phyloP scores from a whole-genome alignment of 2,329 filamentous ascomycete species.

The Talaromyces rugulosus region DNA sequence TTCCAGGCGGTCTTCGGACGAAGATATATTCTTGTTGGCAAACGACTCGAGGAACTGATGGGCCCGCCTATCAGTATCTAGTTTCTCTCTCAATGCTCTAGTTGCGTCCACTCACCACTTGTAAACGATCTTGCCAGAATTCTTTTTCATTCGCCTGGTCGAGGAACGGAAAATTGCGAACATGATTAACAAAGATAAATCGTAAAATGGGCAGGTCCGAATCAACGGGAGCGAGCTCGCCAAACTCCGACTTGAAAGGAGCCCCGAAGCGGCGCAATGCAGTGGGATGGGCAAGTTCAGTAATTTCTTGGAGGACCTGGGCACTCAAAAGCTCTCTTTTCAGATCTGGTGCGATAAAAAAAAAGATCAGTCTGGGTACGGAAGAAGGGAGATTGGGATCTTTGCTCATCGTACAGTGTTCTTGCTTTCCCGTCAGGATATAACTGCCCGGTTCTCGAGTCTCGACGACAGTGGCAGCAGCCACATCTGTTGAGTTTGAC shows the following conservation, averaged over 20 bases:
- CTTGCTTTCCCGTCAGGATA: constrained; percentile 88
- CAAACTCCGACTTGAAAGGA: constrained; percentile 86
- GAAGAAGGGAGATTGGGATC: not conserved
- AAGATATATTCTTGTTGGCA: constrained; percentile 93
- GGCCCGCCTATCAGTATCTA: constrained; percentile 5
- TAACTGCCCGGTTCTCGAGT: constrained; percentile 26
- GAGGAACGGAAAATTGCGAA: constrained; percentile 95
- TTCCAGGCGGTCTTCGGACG: constrained; percentile 90
- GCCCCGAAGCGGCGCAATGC: constrained; percentile 92
- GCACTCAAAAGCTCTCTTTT: constrained; percentile 91
- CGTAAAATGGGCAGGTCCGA: constrained; percentile 89
- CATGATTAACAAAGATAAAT: constrained; percentile 97
- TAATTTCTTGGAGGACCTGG: constrained; percentile 86
- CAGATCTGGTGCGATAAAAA: constrained; percentile 59
- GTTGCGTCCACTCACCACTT: constrained; percentile 62
- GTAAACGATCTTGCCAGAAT: constrained; percentile 98
- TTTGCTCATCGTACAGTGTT: constrained; percentile 68
- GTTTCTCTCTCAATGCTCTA: not conserved
- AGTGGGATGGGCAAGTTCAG: constrained; percentile 89
- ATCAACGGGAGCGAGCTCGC: constrained; percentile 88
- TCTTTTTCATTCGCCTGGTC: constrained; percentile 97
- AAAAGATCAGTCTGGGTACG: not conserved
- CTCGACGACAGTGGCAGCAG: not conserved
- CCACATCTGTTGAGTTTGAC: constrained; percentile 3
- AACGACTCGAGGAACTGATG: constrained; percentile 90